Evolutionary conservation across 2,329 filamentous ascomycete species (phyloP).

Genomic region (Apiospora hydei): DNA sequence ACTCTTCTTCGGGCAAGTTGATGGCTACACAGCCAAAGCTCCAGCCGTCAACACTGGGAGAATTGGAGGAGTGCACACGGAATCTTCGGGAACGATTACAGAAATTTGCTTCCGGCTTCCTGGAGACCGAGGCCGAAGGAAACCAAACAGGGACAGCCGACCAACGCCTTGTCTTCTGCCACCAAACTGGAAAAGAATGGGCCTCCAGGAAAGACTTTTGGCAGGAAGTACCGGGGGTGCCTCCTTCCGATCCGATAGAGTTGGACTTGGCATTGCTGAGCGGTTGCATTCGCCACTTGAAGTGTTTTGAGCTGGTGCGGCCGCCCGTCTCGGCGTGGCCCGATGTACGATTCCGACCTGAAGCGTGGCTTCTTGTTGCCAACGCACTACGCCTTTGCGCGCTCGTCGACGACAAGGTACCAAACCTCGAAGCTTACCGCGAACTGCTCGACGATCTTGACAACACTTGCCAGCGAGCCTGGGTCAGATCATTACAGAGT

Average conservation of each 20-base stretch:
- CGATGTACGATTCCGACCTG: conserved; percentile 40
- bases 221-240: conserved; percentile 35
- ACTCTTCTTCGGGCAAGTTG: conserved; percentile 35
- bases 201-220: conserved; percentile 41
- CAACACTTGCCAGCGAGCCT: conserved; percentile 38
- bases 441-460: conserved; percentile 41
- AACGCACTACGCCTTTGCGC: conserved; percentile 42
- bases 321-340: conserved; percentile 41
- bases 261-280: conserved; percentile 40
- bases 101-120: conserved; percentile 38
- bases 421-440: conserved; percentile 36
- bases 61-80: conserved; percentile 36
- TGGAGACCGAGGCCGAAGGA: conserved; percentile 37
- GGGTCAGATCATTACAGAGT: conserved; percentile 37
- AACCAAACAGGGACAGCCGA: conserved; percentile 28
- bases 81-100: conserved; percentile 38
- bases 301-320: conserved; percentile 36
- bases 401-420: conserved; percentile 36
- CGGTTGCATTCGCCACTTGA: conserved; percentile 41
- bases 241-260: conserved; percentile 33
- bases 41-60: conserved; percentile 31
- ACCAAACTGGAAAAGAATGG: conserved; percentile 42
- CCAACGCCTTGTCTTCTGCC: conserved; percentile 40
- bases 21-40: conserved; percentile 34
- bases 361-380: conserved; percentile 42